Evolutionary conservation across 2,329 filamentous ascomycete genomes (phyloP).

Genomic region (Colletotrichum sp.): DNA sequence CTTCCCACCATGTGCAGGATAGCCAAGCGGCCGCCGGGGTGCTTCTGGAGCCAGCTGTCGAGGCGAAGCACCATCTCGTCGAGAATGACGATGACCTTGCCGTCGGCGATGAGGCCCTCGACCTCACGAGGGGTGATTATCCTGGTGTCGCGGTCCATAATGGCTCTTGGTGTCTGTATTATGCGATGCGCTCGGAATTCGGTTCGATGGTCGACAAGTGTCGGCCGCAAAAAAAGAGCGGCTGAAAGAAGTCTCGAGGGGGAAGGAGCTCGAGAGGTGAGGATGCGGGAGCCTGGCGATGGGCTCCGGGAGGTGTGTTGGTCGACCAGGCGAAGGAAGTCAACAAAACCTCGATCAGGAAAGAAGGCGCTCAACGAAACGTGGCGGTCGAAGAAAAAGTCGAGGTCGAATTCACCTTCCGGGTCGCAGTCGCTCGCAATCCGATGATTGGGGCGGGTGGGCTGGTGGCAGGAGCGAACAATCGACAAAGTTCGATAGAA

Average conservation of each 20-base stretch:
- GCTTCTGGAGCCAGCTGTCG: conserved; percentile 61
- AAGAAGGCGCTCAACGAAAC: background rate
- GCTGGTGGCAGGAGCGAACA: background rate
- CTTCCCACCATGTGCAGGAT: conserved; percentile 66
- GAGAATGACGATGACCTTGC: conserved; percentile 60
- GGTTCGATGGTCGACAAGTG: background rate
- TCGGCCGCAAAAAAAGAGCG: background rate
- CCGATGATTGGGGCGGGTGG: background rate
- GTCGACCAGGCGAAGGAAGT: background rate
- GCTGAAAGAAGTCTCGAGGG: background rate
- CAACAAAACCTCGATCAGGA: background rate
- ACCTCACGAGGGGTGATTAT: conserved; percentile 51
- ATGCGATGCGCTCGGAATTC: background rate
- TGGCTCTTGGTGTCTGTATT: background rate
- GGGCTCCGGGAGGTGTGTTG: background rate
- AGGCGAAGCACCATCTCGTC: conserved; percentile 60
- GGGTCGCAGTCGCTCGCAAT: background rate
- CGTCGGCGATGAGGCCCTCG: conserved; percentile 57
- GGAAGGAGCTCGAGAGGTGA: background rate
- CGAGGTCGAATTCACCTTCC: background rate
- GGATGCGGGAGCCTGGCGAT: background rate
- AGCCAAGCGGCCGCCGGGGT: conserved; percentile 64
- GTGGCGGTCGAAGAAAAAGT: background rate
- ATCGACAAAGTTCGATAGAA: background rate
- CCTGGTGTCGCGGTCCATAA: conserved; percentile 42